Conservation (phyloP, 2,329 filamentous ascomycete genomes). For the Botrytis sinoallii region DNA sequence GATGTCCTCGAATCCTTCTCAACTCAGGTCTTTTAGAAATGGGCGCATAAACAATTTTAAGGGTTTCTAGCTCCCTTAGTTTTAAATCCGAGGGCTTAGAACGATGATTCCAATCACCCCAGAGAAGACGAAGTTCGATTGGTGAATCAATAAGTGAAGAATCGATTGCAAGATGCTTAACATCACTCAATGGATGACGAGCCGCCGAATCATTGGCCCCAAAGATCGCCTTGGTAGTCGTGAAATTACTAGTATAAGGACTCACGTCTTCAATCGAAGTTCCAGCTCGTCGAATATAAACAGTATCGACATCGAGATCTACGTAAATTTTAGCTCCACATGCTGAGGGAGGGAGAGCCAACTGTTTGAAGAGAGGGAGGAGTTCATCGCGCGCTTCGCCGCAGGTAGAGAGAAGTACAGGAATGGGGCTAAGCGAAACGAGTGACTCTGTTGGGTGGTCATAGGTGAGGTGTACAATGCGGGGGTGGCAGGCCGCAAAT, state of each 20-base stretch:
- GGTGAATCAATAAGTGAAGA: constrained; percentile 7
- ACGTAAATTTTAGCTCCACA: neutral
- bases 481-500: neutral
- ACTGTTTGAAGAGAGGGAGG: neutral
- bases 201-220: neutral
- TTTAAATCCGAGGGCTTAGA: neutral
- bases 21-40: neutral
- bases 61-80: neutral
- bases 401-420: constrained; percentile 2
- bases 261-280: constrained; percentile 6
- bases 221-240: constrained; percentile 11
- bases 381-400: constrained; percentile 10
- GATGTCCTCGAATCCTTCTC: neutral
- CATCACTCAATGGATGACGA: neutral
- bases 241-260: constrained; percentile 2
- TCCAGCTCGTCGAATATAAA: constrained; percentile 7
- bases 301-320: constrained; percentile 1
- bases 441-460: neutral
- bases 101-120: constrained; percentile 1
- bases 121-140: constrained; percentile 9
- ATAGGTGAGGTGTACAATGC: constrained; percentile 13
- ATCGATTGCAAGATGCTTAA: constrained; percentile 9
- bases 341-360: neutral
- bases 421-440: constrained; percentile 13
- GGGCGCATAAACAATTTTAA: constrained; percentile 11